Conservation (phyloP, 257 asterid species). For the Primulina eburnea region DNA sequence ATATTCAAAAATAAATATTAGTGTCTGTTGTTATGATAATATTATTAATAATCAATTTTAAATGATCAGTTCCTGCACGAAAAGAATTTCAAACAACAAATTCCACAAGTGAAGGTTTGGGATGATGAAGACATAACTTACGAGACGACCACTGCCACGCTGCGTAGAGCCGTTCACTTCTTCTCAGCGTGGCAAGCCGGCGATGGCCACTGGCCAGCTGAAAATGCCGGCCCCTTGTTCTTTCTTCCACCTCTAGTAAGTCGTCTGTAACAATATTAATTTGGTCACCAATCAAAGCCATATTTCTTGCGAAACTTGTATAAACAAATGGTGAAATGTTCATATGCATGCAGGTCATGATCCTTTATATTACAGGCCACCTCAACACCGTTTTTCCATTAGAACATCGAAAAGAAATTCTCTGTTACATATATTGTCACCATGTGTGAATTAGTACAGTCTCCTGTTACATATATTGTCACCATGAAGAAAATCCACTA, state of each 20-base stretch:
- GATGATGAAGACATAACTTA: constrained; percentile 22
- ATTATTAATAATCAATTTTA: too few relatives aligned
- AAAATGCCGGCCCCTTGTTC: constrained; percentile 51
- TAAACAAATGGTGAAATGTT: not conserved
- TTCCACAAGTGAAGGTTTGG: constrained; percentile 24
- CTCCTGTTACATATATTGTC: too few relatives aligned
- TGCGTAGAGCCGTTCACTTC: constrained; percentile 40
- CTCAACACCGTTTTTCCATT: constrained; percentile 24
- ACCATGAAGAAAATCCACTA: too few relatives aligned
- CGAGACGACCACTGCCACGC: constrained; percentile 20
- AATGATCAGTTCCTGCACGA: constrained; percentile 24
- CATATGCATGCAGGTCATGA: constrained; percentile 22
- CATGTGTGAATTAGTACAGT: constrained; percentile 15
- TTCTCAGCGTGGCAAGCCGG: constrained; percentile 49
- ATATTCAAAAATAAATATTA: too few relatives aligned
- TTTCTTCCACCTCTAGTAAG: constrained; percentile 51
- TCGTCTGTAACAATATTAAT: not conserved
- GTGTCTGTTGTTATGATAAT: too few relatives aligned
- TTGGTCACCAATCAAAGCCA: too few relatives aligned
- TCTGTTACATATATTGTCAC: constrained; percentile 31
- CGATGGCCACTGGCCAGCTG: constrained; percentile 64
- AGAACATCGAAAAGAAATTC: constrained; percentile 31
- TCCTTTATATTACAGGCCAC: constrained; percentile 25
- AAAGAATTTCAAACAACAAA: constrained; percentile 25
- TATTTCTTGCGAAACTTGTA: too few relatives aligned